Evolutionary conservation across 768 basidiomycete species (phyloP).

Genomic region (Macrolepiota dolichaula): DNA sequence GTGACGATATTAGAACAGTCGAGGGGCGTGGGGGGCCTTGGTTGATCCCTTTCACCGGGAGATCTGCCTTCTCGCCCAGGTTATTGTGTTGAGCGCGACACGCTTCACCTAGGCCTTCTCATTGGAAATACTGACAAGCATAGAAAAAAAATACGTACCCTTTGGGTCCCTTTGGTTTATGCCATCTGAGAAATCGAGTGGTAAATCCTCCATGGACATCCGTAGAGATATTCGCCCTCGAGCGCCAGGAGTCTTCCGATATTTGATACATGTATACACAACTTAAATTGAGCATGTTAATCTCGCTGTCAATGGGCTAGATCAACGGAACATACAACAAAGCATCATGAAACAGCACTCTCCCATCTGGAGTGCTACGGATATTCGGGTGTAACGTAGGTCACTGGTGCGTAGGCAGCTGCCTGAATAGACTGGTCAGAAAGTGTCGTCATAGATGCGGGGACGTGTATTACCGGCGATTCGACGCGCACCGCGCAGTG

Average conservation of each 20-base stretch:
- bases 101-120: background rate
- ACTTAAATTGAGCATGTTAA: slow-evolving; percentile 30
- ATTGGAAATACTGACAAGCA: background rate
- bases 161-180: slow-evolving; percentile 23
- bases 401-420: slow-evolving; percentile 40
- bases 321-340: slow-evolving; percentile 47
- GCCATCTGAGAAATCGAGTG: slow-evolving; percentile 26
- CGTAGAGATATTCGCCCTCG: slow-evolving; percentile 55
- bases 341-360: slow-evolving; percentile 57
- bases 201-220: slow-evolving; percentile 40
- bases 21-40: background rate
- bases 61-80: background rate
- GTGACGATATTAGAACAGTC: background rate
- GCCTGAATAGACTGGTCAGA: slow-evolving; percentile 28
- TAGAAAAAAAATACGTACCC: slow-evolving; percentile 48
- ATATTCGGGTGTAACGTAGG: slow-evolving; percentile 33
- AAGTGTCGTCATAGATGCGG: background rate
- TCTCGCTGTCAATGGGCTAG: background rate
- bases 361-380: slow-evolving; percentile 44
- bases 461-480: slow-evolving; percentile 39
- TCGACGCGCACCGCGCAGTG: slow-evolving; percentile 35
- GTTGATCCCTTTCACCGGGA: background rate
- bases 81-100: background rate
- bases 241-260: slow-evolving; percentile 44
- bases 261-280: slow-evolving; percentile 51